Evolutionary conservation across 2,329 filamentous ascomycete genomes (phyloP), one percentile per base, ranked within the genome.

Genomic region (Corniculantispora saksenae): DNA sequence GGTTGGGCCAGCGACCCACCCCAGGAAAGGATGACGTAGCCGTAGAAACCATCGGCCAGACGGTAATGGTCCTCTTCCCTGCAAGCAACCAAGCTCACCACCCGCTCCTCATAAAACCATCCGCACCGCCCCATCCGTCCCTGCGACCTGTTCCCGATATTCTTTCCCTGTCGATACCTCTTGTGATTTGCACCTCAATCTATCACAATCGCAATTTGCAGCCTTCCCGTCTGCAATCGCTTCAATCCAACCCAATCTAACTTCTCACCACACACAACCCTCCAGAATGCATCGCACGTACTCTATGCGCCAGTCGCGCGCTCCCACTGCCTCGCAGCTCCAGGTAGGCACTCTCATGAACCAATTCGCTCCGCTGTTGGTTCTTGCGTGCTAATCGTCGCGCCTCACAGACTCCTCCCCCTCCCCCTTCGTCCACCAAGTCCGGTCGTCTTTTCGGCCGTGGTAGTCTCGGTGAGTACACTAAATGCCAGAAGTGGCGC

Each of bases 301-400:
- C 80, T 97, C 93, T 74, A 97, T 97, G 95, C 94, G 95, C 90
- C 91, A 96, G 82, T 91, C 92, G 80, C 90, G 95, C 86, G 93
- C 93, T 80, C 95, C 95, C 57, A 99, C 95, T 70, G 95, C 95
- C 75, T 96, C 93, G 75, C 85, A 88, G 75, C 82, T 88, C 54
- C 85, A 88, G 78, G 85, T 87, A 74, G 67, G 79, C 66, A 15
- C 17, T 54, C 9, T n/a, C 19, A 43, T 17, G 15, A 29, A n/a
- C 23, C 40, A 57, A n/a, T 38, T 25, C 47, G 17, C 38, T 23
- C 25, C 27, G 27, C 21, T 35, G 61, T 56, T 27, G 57, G 58
- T 27, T n/a, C 51, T 51, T 19, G 61, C 68, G 43, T 54, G 66
- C 63, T 63, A 50, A 65, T 19, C 40, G 12, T 32, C 27, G 12